phyloP scores from a whole-genome alignment of 768 basidiomycete species.

The Mycena polygramma region DNA sequence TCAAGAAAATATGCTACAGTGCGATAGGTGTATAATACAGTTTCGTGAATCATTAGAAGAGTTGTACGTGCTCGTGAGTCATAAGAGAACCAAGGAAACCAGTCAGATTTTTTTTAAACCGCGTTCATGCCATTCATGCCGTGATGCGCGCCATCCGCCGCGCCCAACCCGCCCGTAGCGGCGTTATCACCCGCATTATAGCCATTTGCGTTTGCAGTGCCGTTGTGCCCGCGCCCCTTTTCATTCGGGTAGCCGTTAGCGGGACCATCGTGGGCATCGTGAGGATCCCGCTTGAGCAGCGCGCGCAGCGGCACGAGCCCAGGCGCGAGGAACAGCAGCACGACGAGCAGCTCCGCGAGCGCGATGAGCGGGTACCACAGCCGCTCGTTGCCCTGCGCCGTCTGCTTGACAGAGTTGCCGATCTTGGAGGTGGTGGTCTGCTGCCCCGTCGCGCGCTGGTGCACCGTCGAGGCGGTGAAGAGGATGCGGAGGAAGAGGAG shows the following conservation, averaged over 20 bases:
- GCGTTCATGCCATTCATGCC: constrained; percentile 6
- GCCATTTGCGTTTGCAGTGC: not conserved
- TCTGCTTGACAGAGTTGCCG: not conserved
- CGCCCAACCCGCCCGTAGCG: constrained; percentile 20
- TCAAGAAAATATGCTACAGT: too few relatives aligned
- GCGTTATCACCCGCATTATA: constrained; percentile 21
- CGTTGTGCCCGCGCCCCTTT: not conserved
- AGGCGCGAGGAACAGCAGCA: constrained; percentile 27
- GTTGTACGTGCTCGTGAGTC: too few relatives aligned
- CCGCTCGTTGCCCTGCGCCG: constrained; percentile 31
- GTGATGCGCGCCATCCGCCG: constrained; percentile 2
- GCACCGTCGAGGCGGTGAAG: constrained; percentile 32
- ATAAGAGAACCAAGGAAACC: too few relatives aligned
- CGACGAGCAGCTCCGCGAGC: constrained; percentile 32
- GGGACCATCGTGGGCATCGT: not conserved
- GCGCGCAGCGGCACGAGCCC: constrained; percentile 24
- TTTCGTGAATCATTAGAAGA: too few relatives aligned
- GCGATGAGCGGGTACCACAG: constrained; percentile 37
- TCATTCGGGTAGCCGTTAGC: not conserved
- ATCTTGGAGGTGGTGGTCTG: constrained; percentile 10
- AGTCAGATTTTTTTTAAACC: constrained; percentile 32
- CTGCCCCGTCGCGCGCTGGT: constrained; percentile 29
- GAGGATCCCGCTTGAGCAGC: constrained; percentile 10
- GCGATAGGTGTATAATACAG: too few relatives aligned
- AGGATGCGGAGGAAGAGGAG: constrained; percentile 35